Evolutionary conservation across 176 grass and related monocot genomes (phyloP), one percentile per base, ranked within the genome.

Genomic region (Tillandsia fasciculata): DNA sequence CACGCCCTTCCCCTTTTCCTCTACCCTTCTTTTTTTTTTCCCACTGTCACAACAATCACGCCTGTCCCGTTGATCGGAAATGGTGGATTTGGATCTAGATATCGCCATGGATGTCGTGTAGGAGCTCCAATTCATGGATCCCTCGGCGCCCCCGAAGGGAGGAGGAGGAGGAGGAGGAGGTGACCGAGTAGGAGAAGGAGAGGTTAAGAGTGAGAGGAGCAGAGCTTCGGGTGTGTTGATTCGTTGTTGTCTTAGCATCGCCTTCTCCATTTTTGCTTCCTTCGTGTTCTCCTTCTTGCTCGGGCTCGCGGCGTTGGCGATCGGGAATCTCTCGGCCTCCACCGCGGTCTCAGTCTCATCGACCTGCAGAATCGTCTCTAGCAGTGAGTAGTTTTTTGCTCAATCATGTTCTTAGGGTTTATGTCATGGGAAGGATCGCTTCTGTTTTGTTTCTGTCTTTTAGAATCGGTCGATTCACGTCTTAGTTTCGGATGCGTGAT

Each of bases 281-380:
- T 96, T 96, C 74, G 22, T 96, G 76, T 80, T 92, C 71, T 96
- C 93, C 65, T 88, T 96, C 65, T 33, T 89, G 64, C 70, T 88
- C 11, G 93, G 93, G 11, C 51, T 96, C 49, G 78, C 76, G 3
- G 86, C 86, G 26, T 83, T 96, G 51, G 74, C 73, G 29, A 84
- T 96, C 42, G 89, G 84, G 14, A 69, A 79, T 12, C 68, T 96
- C 58, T 92, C 89, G 0, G 83, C 86, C 33, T 83, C 81, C 8
- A 66, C 86, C 6, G 78, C 86, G 11, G 81, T 90, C 74, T 96
- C 86, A 50, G 59, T 92, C 52, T 81, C 88, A 17, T 92, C 93
- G 56, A 92, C 88, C 68, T 96, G 93, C 79, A 87, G 84, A 71
- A 78, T 96, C 82, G 76, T 96, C 49, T 92, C 93, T 51, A 90